Base-by-base conservation (phyloP, 768 basidiomycete species). In the Tephrocybe sp. region DNA sequence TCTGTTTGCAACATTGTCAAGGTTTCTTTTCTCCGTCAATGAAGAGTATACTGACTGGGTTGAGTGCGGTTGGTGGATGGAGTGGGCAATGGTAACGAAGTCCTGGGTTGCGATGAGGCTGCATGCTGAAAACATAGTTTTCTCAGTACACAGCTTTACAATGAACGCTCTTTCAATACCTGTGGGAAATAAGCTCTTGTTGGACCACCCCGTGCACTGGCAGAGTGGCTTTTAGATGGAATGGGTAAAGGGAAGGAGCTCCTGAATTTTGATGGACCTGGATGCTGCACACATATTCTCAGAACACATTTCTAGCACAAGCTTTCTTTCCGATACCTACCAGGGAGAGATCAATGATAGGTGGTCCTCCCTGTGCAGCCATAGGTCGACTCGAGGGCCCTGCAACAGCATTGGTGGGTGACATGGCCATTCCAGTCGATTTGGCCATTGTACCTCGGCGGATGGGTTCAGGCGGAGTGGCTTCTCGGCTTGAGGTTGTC, bases 31-130 rank as follows among this genome's bases (percentile, higher is more conserved):
- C 20, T 39, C 6, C 38, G 18, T 20, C 5, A 39, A 9, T 3
- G 38, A 20, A 18, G 20, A 21, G 12, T 7, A 21, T n/a, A 49
- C 57, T 30, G 23, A 56, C 59, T 50, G 7, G 54, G 55, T 53
- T 45, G 45, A 40, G 39, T 18, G 12, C 48, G 53, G 47, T 30
- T 41, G 11, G 23, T 17, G 12, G 40, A 47, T 2, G 51, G 41
- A 17, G 43, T 40, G 8, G 51, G 34, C 12, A 41, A 17, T 21
- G 50, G 38, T 25, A 51, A 51, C 37, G 37, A 24, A 18, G 10
- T 24, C 30, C 17, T 10, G n/a, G 18, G 1, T 12, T 40, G 48
- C 20, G 48, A 50, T 24, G 21, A 34, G 3, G n/a, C n/a, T 11
- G 23, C 9, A 6, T 45, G 25, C 50, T 45, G 14, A 15, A 45